Evolutionary conservation across 1,284 basidiomycete species (phyloP).

Genomic region (Sporisorium iseilematis-ciliati): DNA sequence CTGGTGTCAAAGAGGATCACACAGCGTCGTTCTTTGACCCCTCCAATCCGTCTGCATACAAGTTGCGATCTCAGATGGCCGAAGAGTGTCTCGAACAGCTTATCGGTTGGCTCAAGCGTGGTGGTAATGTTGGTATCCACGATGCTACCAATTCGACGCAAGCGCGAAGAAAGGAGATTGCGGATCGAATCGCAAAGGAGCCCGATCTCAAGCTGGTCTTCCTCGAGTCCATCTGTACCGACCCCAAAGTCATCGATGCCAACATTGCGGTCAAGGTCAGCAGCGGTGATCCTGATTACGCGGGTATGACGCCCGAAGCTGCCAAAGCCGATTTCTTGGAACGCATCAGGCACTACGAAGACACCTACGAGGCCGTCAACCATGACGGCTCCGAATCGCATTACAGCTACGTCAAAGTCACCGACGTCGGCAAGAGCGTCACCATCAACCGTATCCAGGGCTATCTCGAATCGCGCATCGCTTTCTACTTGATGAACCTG

Average conservation of each 20-base stretch:
- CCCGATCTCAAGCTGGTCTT: conserved; percentile 91
- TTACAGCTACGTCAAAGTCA: conserved; percentile 68
- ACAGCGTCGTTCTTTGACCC: conserved; percentile 92
- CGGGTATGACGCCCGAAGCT: conserved; percentile 83
- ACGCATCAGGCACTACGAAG: conserved; percentile 92
- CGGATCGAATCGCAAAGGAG: conserved; percentile 85
- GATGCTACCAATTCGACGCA: conserved; percentile 94
- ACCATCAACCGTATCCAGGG: conserved; percentile 73
- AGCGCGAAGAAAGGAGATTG: conserved; percentile 80
- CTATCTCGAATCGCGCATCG: conserved; percentile 94
- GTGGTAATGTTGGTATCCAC: conserved; percentile 98
- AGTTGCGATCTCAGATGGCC: conserved; percentile 84
- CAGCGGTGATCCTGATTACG: conserved; percentile 97
- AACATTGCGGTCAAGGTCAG: conserved; percentile 96
- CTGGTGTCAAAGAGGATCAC: conserved; percentile 88
- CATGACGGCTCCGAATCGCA: conserved; percentile 77
- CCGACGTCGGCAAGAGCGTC: conserved; percentile 69
- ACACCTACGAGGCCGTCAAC: conserved; percentile 91
- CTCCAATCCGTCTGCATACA: conserved; percentile 82
- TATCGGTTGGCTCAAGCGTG: conserved; percentile 89
- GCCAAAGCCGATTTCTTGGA: conserved; percentile 89
- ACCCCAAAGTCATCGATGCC: conserved; percentile 90
- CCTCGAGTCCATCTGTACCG: conserved; percentile 93
- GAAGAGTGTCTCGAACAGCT: conserved; percentile 93
- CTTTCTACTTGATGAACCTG: conserved; percentile 98